Evolutionary conservation across 768 basidiomycete species (phyloP).

Genomic region (Lactarius hengduanensis): DNA sequence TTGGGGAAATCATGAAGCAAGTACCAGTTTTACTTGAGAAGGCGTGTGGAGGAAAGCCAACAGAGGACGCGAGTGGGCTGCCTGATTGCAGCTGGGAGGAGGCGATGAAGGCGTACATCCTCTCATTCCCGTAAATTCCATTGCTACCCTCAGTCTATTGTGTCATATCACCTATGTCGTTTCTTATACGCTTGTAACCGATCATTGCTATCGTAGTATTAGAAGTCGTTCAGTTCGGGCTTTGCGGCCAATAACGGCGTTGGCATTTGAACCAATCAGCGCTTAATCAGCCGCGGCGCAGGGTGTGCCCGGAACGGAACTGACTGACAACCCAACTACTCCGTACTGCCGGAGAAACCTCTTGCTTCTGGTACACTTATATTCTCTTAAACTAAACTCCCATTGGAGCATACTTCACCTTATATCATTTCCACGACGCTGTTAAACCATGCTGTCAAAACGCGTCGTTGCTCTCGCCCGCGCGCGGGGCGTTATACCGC

Average conservation of each 20-base stretch:
- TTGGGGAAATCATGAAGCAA: slow-evolving; percentile 38
- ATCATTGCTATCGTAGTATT: slow-evolving; percentile 7
- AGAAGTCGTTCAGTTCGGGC: neutral
- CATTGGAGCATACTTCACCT: neutral
- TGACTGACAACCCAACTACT: neutral
- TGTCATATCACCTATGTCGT: neutral
- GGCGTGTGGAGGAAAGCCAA: slow-evolving; percentile 44
- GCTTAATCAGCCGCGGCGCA: neutral
- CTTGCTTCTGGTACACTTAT: slow-evolving; percentile 4
- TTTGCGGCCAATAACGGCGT: neutral
- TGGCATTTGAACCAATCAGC: slow-evolving; percentile 1
- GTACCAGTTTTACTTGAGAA: slow-evolving; percentile 37
- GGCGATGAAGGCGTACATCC: slow-evolving; percentile 59
- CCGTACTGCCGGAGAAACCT: neutral
- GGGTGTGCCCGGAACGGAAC: slow-evolving; percentile 2
- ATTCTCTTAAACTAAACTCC: slow-evolving; percentile 2
- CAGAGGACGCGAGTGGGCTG: slow-evolving; percentile 39
- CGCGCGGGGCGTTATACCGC: slow-evolving; percentile 23
- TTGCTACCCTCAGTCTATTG: too few relatives aligned
- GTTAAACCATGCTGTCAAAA: slow-evolving; percentile 27
- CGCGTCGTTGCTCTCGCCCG: slow-evolving; percentile 30
- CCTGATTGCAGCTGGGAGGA: slow-evolving; percentile 59
- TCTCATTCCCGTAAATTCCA: slow-evolving; percentile 54
- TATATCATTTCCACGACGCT: neutral
- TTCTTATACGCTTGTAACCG: slow-evolving; percentile 7